Evolutionary conservation across 108 stramenopile species (phyloP).

Genomic region (Skeletonema costatum): DNA sequence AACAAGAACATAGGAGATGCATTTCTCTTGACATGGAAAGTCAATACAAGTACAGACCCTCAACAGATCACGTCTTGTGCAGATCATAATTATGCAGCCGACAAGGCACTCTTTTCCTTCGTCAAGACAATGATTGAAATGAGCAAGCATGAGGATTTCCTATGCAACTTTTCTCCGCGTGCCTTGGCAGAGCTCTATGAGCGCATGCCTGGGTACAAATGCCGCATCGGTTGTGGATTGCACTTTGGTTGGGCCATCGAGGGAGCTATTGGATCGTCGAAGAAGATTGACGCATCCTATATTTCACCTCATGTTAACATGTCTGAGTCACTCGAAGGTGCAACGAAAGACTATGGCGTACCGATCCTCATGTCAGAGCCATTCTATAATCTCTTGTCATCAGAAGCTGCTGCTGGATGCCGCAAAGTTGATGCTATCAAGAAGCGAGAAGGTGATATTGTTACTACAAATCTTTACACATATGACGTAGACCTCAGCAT

Average conservation of each 20-base stretch:
- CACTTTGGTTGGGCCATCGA: conserved; percentile 88
- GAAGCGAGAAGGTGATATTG: conserved; percentile 24
- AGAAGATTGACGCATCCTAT: conserved; percentile 84
- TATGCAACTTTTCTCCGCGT: conserved; percentile 59
- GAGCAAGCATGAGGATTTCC: conserved; percentile 57
- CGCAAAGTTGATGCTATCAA: conserved; percentile 48
- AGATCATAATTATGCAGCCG: conserved; percentile 44
- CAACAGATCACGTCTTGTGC: conserved; percentile 11
- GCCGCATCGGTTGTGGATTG: conserved; percentile 72
- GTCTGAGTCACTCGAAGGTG: conserved; percentile 66
- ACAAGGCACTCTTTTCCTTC: conserved; percentile 60
- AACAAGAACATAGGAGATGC: conserved; percentile 91
- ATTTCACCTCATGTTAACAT: conserved; percentile 78
- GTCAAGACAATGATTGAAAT: conserved; percentile 66
- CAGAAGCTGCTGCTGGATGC: conserved; percentile 41
- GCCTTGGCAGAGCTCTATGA: conserved; percentile 57
- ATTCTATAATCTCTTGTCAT: conserved; percentile 45
- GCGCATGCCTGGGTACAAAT: conserved; percentile 62
- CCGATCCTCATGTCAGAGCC: conserved; percentile 64
- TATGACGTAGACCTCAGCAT: conserved; percentile 48
- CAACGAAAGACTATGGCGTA: conserved; percentile 72
- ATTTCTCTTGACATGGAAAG: conserved; percentile 82
- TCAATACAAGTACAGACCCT: conserved; percentile 17
- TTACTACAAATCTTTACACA: conserved; percentile 41
- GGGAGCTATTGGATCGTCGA: conserved; percentile 76